Conservation (phyloP, 1,284 basidiomycete genomes). For the Marasmius sp. region DNA sequence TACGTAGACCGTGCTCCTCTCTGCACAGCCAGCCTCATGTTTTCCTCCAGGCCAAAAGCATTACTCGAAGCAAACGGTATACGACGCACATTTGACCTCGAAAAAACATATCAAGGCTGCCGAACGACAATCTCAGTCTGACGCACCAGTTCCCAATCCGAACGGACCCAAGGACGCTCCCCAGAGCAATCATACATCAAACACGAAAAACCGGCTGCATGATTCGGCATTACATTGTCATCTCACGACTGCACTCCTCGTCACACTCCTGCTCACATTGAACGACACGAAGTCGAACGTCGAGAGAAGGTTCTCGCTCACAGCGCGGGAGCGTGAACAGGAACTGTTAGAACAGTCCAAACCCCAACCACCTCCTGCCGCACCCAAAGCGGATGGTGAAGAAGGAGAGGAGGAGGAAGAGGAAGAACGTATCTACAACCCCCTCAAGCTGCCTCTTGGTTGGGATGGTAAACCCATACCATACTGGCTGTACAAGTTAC, state of each 20-base stretch:
- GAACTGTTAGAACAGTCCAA: slow-evolving; percentile 86
- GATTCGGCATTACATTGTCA: slow-evolving; percentile 74
- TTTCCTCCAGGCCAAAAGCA: slow-evolving; percentile 74
- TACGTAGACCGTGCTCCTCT: slow-evolving; percentile 43
- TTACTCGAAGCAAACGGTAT: slow-evolving; percentile 97
- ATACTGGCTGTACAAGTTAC: slow-evolving; percentile 98
- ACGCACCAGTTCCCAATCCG: slow-evolving; percentile 54
- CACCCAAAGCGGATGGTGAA: slow-evolving; percentile 2
- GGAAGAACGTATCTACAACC: slow-evolving; percentile 96
- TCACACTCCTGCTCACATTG: slow-evolving; percentile 62
- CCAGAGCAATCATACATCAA: slow-evolving; percentile 31
- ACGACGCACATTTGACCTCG: slow-evolving; percentile 92
- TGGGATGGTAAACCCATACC: slow-evolving; percentile 99
- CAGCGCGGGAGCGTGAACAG: slow-evolving; percentile 93
- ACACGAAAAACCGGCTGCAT: slow-evolving; percentile 59
- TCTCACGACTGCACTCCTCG: slow-evolving; percentile 69
- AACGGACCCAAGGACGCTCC: slow-evolving; percentile 50
- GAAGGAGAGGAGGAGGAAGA: slow-evolving; percentile 84
- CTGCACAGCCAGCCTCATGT: slow-evolving; percentile 11
- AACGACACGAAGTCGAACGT: slow-evolving; percentile 95
- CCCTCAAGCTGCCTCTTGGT: slow-evolving; percentile 93
- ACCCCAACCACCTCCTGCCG: slow-evolving; percentile 58
- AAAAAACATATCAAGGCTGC: slow-evolving; percentile 94
- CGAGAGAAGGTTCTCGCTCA: slow-evolving; percentile 93
- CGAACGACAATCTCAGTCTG: slow-evolving; percentile 65